Evolutionary conservation across 164 flowering plant species (phyloP).

Genomic region (Vitis amurensis): DNA sequence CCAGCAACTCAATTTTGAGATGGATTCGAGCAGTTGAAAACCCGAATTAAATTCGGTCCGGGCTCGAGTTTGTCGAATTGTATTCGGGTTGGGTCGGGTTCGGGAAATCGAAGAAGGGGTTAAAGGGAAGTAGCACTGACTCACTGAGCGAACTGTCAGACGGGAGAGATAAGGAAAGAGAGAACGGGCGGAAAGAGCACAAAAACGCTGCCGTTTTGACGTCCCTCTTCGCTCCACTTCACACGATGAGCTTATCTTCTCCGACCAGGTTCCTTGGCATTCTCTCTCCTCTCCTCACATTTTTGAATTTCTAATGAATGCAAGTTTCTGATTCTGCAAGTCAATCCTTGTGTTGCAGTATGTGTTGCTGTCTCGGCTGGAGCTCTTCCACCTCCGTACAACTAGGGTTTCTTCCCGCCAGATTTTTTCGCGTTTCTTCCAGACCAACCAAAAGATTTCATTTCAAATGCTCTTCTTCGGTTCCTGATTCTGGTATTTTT

Average conservation of each 20-base stretch:
- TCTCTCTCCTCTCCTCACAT: too few relatives aligned
- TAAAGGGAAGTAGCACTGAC: too few relatives aligned
- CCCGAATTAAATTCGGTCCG: too few relatives aligned
- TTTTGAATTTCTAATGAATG: too few relatives aligned
- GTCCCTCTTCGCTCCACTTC: not conserved
- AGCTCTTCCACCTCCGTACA: constrained; percentile 37
- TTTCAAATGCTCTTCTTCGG: constrained; percentile 23
- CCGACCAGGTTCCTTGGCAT: constrained; percentile 15
- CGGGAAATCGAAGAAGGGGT: too few relatives aligned
- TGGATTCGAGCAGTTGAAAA: too few relatives aligned
- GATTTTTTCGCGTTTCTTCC: constrained; percentile 2
- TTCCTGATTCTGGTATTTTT: constrained; percentile 3
- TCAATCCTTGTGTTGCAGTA: constrained; percentile 14
- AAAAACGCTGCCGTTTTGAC: not conserved
- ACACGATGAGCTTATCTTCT: constrained; percentile 22
- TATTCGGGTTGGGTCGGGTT: too few relatives aligned
- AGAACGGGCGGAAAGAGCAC: not conserved
- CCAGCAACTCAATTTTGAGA: too few relatives aligned
- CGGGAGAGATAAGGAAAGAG: not conserved
- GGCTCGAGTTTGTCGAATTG: too few relatives aligned
- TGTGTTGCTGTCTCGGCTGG: constrained; percentile 40
- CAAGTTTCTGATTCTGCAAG: not conserved
- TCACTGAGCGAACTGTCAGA: too few relatives aligned
- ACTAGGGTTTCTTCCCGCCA: constrained; percentile 15
- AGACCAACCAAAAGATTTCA: constrained; percentile 8